A percentile compares a stretch with the other conserved stretches of the same genome.
Conservation (phyloP, 1,284 basidiomycete species). For the Trametes sp. region DNA sequence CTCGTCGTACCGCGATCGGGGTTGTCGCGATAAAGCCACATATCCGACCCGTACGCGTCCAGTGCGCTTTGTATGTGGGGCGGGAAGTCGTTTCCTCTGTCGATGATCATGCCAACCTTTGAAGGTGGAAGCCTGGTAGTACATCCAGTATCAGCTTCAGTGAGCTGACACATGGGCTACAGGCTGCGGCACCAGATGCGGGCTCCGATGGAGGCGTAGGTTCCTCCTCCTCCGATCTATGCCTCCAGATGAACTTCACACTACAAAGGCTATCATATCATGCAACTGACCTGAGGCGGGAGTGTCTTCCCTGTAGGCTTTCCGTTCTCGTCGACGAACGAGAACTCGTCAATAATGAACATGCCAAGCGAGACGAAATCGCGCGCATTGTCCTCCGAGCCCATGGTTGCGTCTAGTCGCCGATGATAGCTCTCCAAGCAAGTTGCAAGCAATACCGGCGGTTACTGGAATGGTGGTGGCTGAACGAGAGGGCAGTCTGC, state of each 20-base stretch:
- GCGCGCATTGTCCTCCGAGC: not conserved
- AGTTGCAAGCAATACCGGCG: too few species aligned
- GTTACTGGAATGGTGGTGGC: not conserved
- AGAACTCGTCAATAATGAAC: constrained; percentile 90
- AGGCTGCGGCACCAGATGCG: constrained; percentile 71
- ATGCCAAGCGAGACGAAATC: constrained; percentile 78
- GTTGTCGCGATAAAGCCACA: constrained; percentile 82
- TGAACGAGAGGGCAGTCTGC: too few species aligned
- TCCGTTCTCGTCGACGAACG: constrained; percentile 64
- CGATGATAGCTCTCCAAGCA: too few species aligned
- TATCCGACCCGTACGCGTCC: constrained; percentile 71
- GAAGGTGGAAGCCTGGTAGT: constrained; percentile 65
- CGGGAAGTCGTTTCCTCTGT: constrained; percentile 85
- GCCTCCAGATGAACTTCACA: not conserved
- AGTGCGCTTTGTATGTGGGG: constrained; percentile 62
- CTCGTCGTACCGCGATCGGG: constrained; percentile 66
- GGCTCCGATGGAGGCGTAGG: constrained; percentile 79
- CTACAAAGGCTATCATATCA: too few species aligned
- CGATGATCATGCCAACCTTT: constrained; percentile 83
- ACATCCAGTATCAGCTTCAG: not conserved
- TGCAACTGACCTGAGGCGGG: constrained; percentile 61
- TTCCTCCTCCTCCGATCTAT: constrained; percentile 91
- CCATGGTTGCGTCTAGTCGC: constrained; percentile 13
- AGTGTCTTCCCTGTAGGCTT: constrained; percentile 53
- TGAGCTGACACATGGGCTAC: not conserved